Conservation (phyloP, 176 grass and related monocot species). For the barley (Hordeum vulgare) region MorexV3_pseudomolecules_assembly NC_058520.1:461199054-461199553, state of each 20-base stretch:
- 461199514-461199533: not conserved
- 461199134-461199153: conserved; percentile 2
- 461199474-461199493: not conserved
- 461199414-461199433: conserved; percentile 16
- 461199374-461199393: not conserved
- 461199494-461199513: not conserved
- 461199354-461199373: conserved; percentile 20
- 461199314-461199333: not conserved
- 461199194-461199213: conserved; percentile 11
- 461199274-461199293: conserved; percentile 12
- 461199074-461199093: conserved; percentile 77
- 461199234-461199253: conserved; percentile 14
- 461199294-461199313: not conserved
- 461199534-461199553: not conserved
- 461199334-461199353: not conserved
- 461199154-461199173: conserved; percentile 23
- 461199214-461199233: not conserved
- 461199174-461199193: conserved; percentile 14
- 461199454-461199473: not conserved
- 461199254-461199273: conserved; percentile 8
- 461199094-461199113: conserved; percentile 16
- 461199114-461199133: conserved; percentile 1
- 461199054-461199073: conserved; percentile 96
- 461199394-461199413: conserved; percentile 17
- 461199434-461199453: conserved; percentile 7